phyloP scores from a whole-genome alignment of 768 basidiomycete genomes.

The Tulasnella calospora region DNA sequence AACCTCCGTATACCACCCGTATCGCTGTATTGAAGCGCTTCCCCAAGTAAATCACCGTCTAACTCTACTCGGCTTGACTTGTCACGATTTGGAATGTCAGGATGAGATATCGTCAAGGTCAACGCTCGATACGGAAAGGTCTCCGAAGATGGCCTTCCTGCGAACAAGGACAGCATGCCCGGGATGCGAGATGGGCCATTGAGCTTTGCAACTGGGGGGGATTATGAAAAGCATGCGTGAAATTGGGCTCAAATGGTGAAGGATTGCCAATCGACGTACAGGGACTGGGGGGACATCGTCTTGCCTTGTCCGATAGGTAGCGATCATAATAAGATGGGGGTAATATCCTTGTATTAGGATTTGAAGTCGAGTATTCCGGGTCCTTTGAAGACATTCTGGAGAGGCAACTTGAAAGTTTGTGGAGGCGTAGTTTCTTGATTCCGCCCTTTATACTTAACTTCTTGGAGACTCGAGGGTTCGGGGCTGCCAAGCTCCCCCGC shows the following conservation, averaged over 20 bases:
- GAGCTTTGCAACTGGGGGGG: conserved; percentile 51
- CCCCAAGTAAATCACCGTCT: conserved; percentile 50
- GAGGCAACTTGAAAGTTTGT: too few relatives aligned
- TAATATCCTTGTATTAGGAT: neutral
- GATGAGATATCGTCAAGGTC: conserved; percentile 54
- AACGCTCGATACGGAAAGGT: conserved; percentile 88
- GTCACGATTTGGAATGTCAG: conserved; percentile 30
- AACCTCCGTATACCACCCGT: conserved; percentile 64
- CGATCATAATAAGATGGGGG: neutral
- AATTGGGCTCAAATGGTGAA: too few relatives aligned
- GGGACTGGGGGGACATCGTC: neutral
- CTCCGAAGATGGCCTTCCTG: conserved; percentile 85
- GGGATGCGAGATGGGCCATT: conserved; percentile 72
- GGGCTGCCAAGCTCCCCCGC: too few relatives aligned
- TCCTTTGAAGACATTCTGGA: neutral
- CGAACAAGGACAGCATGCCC: conserved; percentile 73
- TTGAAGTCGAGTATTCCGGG: neutral
- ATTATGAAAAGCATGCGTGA: neutral
- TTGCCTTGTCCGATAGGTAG: conserved; percentile 7
- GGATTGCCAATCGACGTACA: neutral
- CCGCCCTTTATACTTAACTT: too few relatives aligned
- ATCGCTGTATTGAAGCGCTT: conserved; percentile 73
- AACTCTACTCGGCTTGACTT: conserved; percentile 45
- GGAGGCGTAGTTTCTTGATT: too few relatives aligned
- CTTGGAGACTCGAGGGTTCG: too few relatives aligned